Evolutionary conservation across 1,139 yeast genomes (phyloP), one percentile per base, ranked within the genome.

Genomic region (Geotrichum carabidarum): DNA sequence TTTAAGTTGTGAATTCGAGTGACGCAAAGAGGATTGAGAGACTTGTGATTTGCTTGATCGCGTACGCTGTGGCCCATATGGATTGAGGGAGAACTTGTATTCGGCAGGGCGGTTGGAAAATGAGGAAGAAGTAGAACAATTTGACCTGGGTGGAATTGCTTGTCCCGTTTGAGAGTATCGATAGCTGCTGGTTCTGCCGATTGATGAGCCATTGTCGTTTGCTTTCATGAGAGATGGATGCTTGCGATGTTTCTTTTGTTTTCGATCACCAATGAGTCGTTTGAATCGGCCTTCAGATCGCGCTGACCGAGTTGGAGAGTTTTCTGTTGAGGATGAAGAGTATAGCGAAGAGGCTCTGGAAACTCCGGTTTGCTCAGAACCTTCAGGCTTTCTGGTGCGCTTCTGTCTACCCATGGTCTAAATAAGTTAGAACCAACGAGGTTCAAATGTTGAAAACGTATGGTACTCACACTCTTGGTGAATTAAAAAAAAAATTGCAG

Each of bases 191-290:
- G 32, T 5, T 22, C 49, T 34, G 27, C 27, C 27, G 4, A 22
- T 22, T 5, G 5, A 22, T 22, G 27, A 22, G 5, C 27, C 27
- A 22, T 22, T 22, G 27, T 22, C 27, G 27, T 22, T 5, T 22
- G 5, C 27, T 22, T 22, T 14, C 22, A 35, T 43, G 12, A 8
- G 5, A 7, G 46, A 27, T 36, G 40, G 42, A 12, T 31, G n/a
- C 46, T 41, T 48, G 42, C 51, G 38, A 31, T 46, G 51, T n/a
- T 48, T 48, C 32, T 41, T 48, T 12, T 34, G 12, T 7, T 41
- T 11, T 7, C 45, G 46, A 11, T 41, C 41, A 14, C 32, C 22
- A 1, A 22, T 15, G 12, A 34, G 4, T 1, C 46, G 51, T 11
- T 42, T 22, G n/a, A 40, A 41, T 12, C 40, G 35, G 12, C 12